Evolutionary conservation across 2,329 filamentous ascomycete genomes (phyloP).

Genomic region (Pseudogymnoascus verrucosus): DNA sequence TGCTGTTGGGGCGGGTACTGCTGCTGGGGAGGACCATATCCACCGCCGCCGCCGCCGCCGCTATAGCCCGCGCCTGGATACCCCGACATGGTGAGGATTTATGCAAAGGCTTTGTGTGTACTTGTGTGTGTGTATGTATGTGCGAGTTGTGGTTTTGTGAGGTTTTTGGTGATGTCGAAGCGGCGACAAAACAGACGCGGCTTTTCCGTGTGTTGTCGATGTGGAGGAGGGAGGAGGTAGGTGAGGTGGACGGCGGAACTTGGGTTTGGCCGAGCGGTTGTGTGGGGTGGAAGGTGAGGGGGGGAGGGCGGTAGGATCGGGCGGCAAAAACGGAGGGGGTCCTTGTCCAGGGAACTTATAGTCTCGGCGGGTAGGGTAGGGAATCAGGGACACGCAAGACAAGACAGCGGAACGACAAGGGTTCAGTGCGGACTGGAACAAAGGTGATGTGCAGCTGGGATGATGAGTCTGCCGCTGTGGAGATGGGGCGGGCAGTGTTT

Average conservation of each 20-base stretch:
- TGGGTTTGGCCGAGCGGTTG: not conserved
- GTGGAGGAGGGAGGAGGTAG: not conserved
- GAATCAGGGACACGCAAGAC: not conserved
- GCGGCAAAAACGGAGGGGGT: not conserved
- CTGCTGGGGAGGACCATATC: constrained; percentile 34
- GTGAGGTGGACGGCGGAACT: not conserved
- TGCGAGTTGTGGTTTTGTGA: not conserved
- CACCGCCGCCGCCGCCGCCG: constrained; percentile 38
- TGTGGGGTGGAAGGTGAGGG: not conserved
- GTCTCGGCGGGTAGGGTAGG: not conserved
- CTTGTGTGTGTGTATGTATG: too few species aligned
- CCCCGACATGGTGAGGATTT: constrained; percentile 51
- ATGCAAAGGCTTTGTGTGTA: not conserved
- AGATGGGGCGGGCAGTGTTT: not conserved
- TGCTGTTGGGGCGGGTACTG: constrained; percentile 33
- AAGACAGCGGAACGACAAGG: not conserved
- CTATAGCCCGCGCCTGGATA: constrained; percentile 50
- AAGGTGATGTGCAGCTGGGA: not conserved
- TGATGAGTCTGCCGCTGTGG: not conserved
- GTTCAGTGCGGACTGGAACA: not conserved
- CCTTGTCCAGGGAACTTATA: not conserved
- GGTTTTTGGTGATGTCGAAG: not conserved
- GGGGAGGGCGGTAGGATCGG: not conserved
- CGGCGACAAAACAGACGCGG: not conserved
- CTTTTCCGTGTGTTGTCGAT: not conserved